These are phyloP conservation scores for Cudoniella acicularis DNA, from an alignment of 495 filamentous ascomycete genomes.

Conservation along the genomic window DNA sequence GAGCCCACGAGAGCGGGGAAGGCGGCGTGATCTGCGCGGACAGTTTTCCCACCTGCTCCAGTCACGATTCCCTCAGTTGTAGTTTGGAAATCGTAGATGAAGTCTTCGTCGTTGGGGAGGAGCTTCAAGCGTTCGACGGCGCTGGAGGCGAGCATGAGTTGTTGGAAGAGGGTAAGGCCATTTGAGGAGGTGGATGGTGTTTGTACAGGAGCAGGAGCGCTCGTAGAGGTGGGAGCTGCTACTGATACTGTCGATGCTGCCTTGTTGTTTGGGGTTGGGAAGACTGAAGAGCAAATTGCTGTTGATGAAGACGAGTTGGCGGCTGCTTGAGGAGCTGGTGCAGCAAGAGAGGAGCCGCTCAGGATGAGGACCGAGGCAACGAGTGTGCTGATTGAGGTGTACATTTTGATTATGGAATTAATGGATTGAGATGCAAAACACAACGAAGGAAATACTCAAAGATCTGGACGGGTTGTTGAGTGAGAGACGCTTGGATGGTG, in stretches of 20 bases:
- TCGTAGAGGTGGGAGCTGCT: background rate
- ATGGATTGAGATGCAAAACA: background rate
- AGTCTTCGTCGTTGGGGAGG: conserved; percentile 25
- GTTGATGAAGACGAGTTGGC: background rate
- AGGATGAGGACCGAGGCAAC: background rate
- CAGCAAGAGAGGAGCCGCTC: background rate
- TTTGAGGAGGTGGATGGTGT: background rate
- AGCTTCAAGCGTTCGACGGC: conserved; percentile 22
- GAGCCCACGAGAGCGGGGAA: conserved; percentile 38
- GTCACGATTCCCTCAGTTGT: background rate
- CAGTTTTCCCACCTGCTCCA: conserved; percentile 17
- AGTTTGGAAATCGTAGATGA: conserved; percentile 21
- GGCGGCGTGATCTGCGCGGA: conserved; percentile 30
- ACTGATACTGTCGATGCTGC: background rate
- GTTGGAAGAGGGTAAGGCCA: background rate
- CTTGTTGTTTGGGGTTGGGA: background rate
- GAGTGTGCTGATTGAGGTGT: background rate
- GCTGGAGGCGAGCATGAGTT: background rate
- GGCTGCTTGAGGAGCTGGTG: background rate
- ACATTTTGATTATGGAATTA: background rate
- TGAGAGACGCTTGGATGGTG: background rate
- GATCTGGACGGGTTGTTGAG: background rate
- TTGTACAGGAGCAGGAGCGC: too few species aligned
- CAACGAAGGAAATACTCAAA: background rate
- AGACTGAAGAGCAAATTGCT: background rate